Evolutionary conservation across 2,329 filamentous ascomycete genomes (phyloP), one percentile per base, ranked within the genome.

Genomic region (Alternaria sp.): DNA sequence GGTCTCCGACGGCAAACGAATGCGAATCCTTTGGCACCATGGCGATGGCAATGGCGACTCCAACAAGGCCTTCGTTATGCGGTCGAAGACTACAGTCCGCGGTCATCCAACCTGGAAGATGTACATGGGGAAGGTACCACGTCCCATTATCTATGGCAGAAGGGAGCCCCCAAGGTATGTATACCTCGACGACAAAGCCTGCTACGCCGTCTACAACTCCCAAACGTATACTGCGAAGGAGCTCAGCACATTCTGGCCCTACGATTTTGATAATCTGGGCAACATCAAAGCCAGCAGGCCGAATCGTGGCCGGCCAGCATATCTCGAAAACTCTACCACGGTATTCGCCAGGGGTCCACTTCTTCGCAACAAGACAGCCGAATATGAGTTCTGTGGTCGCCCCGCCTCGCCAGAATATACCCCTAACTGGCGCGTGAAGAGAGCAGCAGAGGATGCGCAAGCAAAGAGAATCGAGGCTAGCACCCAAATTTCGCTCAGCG

Each of bases 181-280:
- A n/a, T 76, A 79, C 40, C 76, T 83, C 2, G 81, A 83, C 61
- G 81, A 83, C 52, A 63, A 66, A 15, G 77, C 80, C 4, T 78
- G 73, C 21, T 76, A 76, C 56, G 73, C 75, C 4, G 73, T 83
- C 8, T 67, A 71, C 17, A 49, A 56, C 6, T 79, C 78, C 23
- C 69, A 77, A 23, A 70, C 71, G 11, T 77, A 79, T 55, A 71
- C 58, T 1, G 53, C 65, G 15, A 51, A 66, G 6, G 71, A 78
- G 25, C 58, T 69, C 21, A 58, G 57, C 9, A 50, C 59, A 5
- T 78, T 67, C 59, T 83, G 81, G 81, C 69, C 76, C 0, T 76
- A 76, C 47, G 81, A 83, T 68, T 83, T 82, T 66, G 71, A 72
- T 19, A 62, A 67, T 6, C 60, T 69, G 15, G 79, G 79, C 9